Percentiles rank a stretch among this genome's conserved stretches.
Evolutionary conservation across 225 moss, liverwort and hornwort species (phyloP).

Genomic region (Pseudoscleropodium purum): DNA sequence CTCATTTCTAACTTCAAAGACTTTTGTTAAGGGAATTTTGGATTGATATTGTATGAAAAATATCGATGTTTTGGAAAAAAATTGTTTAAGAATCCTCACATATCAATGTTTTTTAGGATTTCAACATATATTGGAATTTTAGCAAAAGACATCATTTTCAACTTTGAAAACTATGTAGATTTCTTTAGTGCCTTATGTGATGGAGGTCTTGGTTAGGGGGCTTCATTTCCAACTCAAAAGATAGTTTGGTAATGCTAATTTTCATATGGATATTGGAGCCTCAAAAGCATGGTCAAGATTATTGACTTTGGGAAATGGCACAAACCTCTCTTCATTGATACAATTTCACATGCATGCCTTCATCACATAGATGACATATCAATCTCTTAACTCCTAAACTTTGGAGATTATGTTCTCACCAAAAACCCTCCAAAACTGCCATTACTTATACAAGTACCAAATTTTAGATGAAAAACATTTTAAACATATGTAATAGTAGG

Average conservation of each 20-base stretch:
- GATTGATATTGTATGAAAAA: background rate
- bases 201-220: background rate
- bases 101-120: background rate
- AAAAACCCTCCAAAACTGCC: too few relatives aligned
- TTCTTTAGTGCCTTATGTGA: background rate
- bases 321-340: background rate
- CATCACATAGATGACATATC: accelerated
- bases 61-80: accelerated
- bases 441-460: too few relatives aligned
- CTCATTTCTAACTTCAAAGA: accelerated
- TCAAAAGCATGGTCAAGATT: accelerated
- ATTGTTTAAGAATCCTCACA: background rate
- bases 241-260: background rate
- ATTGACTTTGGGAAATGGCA: accelerated
- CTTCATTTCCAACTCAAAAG: accelerated
- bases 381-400: background rate
- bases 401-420: too few relatives aligned
- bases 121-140: background rate
- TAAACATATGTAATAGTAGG: too few relatives aligned
- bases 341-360: background rate
- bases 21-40: background rate
- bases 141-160: background rate
- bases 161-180: background rate
- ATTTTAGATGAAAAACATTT: too few relatives aligned
- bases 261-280: background rate